These are phyloP conservation scores for Cicer judaicum DNA, from an alignment of 306 rosid species.

Conservation along the genomic window DNA sequence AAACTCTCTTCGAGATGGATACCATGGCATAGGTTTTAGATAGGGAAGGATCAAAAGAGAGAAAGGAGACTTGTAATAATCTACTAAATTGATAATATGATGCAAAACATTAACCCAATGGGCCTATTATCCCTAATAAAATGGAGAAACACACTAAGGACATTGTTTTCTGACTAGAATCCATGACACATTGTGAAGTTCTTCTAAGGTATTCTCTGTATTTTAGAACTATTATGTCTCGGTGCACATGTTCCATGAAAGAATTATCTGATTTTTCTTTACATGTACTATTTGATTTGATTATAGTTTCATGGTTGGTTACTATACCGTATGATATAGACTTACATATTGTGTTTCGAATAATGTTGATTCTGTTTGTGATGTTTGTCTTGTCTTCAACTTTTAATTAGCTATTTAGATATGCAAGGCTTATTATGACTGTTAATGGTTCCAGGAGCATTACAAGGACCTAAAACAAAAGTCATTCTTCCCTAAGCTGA, in stretches of 20 bases:
- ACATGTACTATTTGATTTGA: conserved; percentile 28
- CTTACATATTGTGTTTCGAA: conserved; percentile 2
- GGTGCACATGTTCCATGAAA: not conserved
- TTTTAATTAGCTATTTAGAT: conserved; percentile 13
- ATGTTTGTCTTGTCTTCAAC: conserved; percentile 35
- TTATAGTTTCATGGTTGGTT: conserved; percentile 26
- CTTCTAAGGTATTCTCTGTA: not conserved
- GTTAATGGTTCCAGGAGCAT: conserved; percentile 74
- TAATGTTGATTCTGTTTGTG: conserved; percentile 17
- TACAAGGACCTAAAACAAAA: conserved; percentile 86
- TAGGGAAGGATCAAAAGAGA: not conserved
- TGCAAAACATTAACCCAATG: not conserved
- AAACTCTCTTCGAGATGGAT: not conserved
- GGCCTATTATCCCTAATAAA: not conserved
- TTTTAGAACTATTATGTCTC: conserved; percentile 9
- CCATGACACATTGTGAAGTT: not conserved
- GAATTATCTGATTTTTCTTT: not conserved
- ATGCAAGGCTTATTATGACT: conserved; percentile 29
- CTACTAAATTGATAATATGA: not conserved
- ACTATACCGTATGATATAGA: conserved; percentile 16
- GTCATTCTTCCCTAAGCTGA: conserved; percentile 82
- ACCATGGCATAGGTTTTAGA: not conserved
- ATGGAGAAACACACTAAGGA: not conserved
- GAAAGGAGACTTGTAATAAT: not conserved
- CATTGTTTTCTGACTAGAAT: not conserved